Evolutionary conservation across 2,329 filamentous ascomycete species (phyloP).

Genomic region (Ophiostoma ips): DNA sequence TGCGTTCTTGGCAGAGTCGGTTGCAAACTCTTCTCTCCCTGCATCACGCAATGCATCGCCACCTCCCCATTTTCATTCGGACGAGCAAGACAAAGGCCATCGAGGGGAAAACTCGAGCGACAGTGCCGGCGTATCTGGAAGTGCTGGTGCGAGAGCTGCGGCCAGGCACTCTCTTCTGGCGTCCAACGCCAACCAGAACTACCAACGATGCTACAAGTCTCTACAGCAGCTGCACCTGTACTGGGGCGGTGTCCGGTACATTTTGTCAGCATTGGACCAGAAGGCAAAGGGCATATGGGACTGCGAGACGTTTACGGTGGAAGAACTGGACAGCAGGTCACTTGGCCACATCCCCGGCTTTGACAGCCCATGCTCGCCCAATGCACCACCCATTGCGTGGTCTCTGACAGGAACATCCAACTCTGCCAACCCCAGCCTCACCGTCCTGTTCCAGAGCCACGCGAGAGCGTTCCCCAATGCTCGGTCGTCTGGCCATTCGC

Average conservation of each 20-base stretch:
- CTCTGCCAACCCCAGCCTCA: conserved; percentile 70
- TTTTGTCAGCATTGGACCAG: conserved; percentile 72
- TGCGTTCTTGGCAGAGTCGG: conserved; percentile 74
- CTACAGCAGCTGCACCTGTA: conserved; percentile 68
- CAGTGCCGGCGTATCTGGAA: conserved; percentile 12
- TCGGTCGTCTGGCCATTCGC: neutral
- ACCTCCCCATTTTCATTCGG: conserved; percentile 15
- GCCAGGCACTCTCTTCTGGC: conserved; percentile 64
- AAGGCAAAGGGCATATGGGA: conserved; percentile 80
- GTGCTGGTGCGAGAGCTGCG: conserved; percentile 11
- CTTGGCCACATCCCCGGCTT: conserved; percentile 30
- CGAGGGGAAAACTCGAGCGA: too few relatives aligned
- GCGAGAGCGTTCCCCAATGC: conserved; percentile 14
- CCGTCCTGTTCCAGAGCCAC: conserved; percentile 59
- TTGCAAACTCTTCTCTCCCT: conserved; percentile 52
- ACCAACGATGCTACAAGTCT: conserved; percentile 74
- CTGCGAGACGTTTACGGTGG: conserved; percentile 49
- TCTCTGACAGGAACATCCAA: conserved; percentile 79
- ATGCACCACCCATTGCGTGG: conserved; percentile 55
- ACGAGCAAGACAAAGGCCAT: too few relatives aligned
- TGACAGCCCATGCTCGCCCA: conserved; percentile 35
- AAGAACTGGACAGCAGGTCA: conserved; percentile 59
- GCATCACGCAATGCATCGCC: conserved; percentile 47
- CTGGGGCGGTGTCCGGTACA: conserved; percentile 80
- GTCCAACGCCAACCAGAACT: conserved; percentile 73